Percentiles rank a stretch among this genome's conserved stretches.
Evolutionary conservation across 176 grass and related monocot species (phyloP).

Genomic region (Metroxylon sagu): DNA sequence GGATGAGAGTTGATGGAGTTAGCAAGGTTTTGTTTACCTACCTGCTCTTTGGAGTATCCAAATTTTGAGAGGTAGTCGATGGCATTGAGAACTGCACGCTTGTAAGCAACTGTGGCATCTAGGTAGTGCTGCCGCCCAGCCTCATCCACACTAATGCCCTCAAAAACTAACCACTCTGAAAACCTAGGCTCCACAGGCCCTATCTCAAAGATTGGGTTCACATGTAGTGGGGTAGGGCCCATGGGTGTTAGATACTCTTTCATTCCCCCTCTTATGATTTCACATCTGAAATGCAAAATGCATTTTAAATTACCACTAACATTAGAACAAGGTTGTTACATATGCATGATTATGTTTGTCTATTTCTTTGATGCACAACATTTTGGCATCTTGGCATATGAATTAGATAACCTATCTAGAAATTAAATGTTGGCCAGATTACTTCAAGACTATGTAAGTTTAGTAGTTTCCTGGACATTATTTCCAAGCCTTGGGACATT

Average conservation of each 20-base stretch:
- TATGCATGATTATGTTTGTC: no score
- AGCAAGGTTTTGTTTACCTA: not conserved
- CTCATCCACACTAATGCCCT: constrained; percentile 98
- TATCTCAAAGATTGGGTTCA: constrained; percentile 92
- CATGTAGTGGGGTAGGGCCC: constrained; percentile 81
- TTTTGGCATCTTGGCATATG: no score
- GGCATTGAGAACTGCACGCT: constrained; percentile 80
- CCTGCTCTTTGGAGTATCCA: constrained; percentile 96
- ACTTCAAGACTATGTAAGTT: no score
- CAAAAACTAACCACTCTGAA: constrained; percentile 92
- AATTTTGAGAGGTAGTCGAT: constrained; percentile 85
- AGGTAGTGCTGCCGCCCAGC: constrained; percentile 81
- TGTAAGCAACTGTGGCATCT: constrained; percentile 80
- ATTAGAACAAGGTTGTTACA: no score
- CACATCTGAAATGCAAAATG: constrained; percentile 35
- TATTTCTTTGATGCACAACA: no score
- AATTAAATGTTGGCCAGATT: no score
- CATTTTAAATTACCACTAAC: no score
- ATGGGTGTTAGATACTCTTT: constrained; percentile 81
- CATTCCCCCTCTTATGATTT: constrained; percentile 91
- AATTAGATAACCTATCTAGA: no score
- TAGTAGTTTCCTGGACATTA: no score
- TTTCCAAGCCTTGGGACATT: no score
- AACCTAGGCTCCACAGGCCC: constrained; percentile 87
- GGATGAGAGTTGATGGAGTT: no score